Conservation (phyloP, 345 rosid genomes). For the Rhodamnia rubescens region DNA sequence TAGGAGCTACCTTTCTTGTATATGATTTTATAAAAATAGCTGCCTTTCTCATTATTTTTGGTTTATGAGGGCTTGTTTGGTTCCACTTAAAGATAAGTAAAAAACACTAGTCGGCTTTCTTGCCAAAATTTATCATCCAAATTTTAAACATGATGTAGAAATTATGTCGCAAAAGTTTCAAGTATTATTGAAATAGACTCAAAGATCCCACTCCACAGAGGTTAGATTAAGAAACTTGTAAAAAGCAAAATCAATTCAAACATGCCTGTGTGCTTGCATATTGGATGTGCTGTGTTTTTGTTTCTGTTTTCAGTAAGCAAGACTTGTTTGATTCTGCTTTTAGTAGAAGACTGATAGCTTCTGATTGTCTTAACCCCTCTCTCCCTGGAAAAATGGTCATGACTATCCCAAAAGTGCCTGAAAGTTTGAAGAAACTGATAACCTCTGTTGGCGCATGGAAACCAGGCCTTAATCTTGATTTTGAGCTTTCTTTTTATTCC, state of each 20-base stretch:
- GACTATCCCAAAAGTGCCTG: neutral
- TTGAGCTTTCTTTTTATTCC: neutral
- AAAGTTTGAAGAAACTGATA: neutral
- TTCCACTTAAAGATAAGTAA: neutral
- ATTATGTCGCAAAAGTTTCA: neutral
- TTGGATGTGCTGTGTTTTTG: neutral
- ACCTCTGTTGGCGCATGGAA: neutral
- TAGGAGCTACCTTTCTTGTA: constrained; percentile 8
- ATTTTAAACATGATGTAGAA: neutral
- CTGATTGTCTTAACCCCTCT: neutral
- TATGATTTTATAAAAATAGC: neutral
- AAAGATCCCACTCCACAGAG: neutral
- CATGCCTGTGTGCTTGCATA: neutral
- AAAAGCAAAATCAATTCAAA: neutral
- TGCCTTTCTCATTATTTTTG: neutral
- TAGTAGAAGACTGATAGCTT: neutral
- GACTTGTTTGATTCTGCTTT: neutral
- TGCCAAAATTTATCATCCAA: neutral
- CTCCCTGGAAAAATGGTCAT: neutral
- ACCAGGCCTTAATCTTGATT: neutral
- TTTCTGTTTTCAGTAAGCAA: neutral
- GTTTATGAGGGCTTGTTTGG: neutral
- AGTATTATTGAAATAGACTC: neutral
- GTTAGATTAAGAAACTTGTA: neutral
- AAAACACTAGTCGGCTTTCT: neutral